Conservation (phyloP, 805 yeast genomes). For the Tetrapisispora taiwanensis region DNA sequence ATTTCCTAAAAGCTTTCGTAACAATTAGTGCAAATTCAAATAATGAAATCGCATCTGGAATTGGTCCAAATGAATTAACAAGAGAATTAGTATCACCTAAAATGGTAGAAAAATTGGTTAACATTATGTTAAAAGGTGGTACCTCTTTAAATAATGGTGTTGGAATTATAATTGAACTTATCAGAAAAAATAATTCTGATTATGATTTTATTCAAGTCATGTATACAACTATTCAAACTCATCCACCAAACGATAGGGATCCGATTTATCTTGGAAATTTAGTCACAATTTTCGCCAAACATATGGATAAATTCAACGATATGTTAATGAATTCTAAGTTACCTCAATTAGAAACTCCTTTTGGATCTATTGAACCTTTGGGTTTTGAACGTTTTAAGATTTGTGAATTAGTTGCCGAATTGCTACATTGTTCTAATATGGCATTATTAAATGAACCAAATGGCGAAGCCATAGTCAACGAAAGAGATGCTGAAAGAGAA, state of each 20-base stretch:
- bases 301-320: conserved; percentile 55
- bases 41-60: conserved; percentile 76
- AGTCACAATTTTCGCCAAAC: conserved; percentile 65
- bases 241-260: conserved; percentile 88
- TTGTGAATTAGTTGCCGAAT: conserved; percentile 87
- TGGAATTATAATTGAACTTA: conserved; percentile 86
- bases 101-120: conserved; percentile 55
- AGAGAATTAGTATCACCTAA: conserved; percentile 77
- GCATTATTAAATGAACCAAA: conserved; percentile 69
- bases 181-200: conserved; percentile 91
- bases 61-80: conserved; percentile 92
- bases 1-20: conserved; percentile 85
- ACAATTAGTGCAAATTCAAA: conserved; percentile 90
- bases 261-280: conserved; percentile 86
- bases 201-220: conserved; percentile 84
- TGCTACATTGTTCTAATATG: conserved; percentile 94
- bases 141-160: conserved; percentile 90
- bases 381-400: conserved; percentile 92
- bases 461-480: conserved; percentile 56
- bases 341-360: conserved; percentile 33
- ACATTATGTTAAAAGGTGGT: conserved; percentile 72
- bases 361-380: conserved; percentile 59
- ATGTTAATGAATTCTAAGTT: conserved; percentile 39
- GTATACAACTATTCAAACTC: conserved; percentile 71
- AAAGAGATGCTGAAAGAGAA: conserved; percentile 57